phyloP scores from a whole-genome alignment of 345 rosid species.

The Eucalyptus marginata region DNA sequence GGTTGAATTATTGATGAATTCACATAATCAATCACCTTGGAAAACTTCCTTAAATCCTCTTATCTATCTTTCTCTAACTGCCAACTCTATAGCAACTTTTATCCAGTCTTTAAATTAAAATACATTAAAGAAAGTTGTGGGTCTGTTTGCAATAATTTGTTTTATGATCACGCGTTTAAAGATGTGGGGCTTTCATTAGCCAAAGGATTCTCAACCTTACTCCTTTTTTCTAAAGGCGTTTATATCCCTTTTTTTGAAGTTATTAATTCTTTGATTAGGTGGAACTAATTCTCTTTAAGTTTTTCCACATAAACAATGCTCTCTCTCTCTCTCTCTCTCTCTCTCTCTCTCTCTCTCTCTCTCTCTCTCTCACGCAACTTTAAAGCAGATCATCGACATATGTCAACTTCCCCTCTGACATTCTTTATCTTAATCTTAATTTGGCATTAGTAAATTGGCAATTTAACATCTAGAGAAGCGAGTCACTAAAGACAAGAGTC shows the following conservation, averaged over 20 bases:
- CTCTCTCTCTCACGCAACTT: not conserved
- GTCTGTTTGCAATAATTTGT: not conserved
- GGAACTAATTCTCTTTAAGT: not conserved
- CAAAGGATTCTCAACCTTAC: not conserved
- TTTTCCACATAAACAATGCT: not conserved
- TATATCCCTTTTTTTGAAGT: not conserved
- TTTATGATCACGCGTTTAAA: conserved; percentile 28
- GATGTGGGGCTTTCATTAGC: conserved; percentile 9
- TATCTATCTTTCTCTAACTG: not conserved
- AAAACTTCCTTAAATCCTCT: not conserved
- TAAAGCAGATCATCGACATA: not conserved
- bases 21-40: not conserved
- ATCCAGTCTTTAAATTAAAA: not conserved
- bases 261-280: not conserved
- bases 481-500: not conserved
- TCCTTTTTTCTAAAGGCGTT: not conserved
- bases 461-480: not conserved
- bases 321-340: not conserved
- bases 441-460: not conserved
- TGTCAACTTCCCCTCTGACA: not conserved
- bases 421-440: not conserved
- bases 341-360: no score
- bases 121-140: not conserved
- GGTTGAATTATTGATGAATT: not conserved
- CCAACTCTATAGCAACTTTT: not conserved